Evolutionary conservation across 2,329 filamentous ascomycete species (phyloP).

Genomic region (Fusarium sambucinum): DNA sequence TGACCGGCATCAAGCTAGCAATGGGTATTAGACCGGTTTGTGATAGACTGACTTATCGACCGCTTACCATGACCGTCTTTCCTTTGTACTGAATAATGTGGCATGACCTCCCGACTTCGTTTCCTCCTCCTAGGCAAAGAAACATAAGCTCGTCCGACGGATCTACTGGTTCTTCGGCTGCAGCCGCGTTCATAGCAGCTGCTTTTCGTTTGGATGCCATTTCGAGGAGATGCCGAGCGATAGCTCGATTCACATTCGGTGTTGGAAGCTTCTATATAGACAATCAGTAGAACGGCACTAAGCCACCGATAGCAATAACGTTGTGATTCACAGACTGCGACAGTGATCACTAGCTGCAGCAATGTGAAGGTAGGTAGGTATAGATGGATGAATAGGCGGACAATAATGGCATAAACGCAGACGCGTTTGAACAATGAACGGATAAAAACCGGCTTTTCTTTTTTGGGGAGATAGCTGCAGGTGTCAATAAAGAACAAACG

Average conservation of each 20-base stretch:
- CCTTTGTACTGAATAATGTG: constrained; percentile 99
- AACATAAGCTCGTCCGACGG: constrained; percentile 96
- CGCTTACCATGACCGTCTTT: constrained; percentile 93
- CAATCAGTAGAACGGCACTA: constrained; percentile 29
- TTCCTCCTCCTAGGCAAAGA: constrained; percentile 91
- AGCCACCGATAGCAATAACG: constrained; percentile 1
- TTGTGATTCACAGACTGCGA: constrained; percentile 20
- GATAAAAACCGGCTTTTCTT: constrained; percentile 46
- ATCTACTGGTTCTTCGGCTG: constrained; percentile 87
- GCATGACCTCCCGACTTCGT: constrained; percentile 96
- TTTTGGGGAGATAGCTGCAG: neutral
- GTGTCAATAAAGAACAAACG: constrained; percentile 2
- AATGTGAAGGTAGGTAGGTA: neutral
- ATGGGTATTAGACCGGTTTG: constrained; percentile 37
- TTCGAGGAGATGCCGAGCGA: constrained; percentile 43
- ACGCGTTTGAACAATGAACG: constrained; percentile 40
- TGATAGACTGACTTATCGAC: constrained; percentile 7
- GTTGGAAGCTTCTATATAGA: constrained; percentile 19
- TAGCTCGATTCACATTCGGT: constrained; percentile 39
- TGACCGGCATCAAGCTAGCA: constrained; percentile 92
- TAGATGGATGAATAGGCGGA: constrained; percentile 25
- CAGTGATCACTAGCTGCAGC: constrained; percentile 9
- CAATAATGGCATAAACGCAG: constrained; percentile 32
- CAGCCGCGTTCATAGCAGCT: constrained; percentile 74
- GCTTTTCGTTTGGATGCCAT: constrained; percentile 98